Conservation (phyloP, 2,329 filamentous ascomycete species). For the Emmonsiellopsis sp. region DNA sequence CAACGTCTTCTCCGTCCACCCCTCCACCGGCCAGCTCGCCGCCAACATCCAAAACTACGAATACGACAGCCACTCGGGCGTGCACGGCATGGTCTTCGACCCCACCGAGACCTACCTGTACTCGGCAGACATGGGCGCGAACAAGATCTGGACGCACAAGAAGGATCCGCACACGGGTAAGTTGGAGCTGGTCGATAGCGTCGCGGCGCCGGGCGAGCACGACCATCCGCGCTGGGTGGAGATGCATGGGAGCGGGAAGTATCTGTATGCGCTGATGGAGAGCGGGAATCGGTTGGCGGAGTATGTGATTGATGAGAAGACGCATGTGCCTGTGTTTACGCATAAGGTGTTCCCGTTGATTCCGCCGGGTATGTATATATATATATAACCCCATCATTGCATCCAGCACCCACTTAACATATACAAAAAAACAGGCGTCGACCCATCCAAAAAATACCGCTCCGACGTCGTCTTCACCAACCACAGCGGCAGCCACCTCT, state of each 20-base stretch:
- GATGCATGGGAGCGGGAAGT: constrained; percentile 67
- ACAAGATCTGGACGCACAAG: constrained; percentile 68
- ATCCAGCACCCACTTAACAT: background rate
- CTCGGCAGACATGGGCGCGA: constrained; percentile 40
- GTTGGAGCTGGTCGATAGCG: constrained; percentile 60
- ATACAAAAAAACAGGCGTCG: constrained; percentile 17
- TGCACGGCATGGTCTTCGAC: constrained; percentile 43
- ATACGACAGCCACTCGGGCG: constrained; percentile 35
- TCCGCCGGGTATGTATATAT: constrained; percentile 38
- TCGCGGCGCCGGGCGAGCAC: constrained; percentile 59
- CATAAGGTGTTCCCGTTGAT: constrained; percentile 69
- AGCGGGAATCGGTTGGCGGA: constrained; percentile 76
- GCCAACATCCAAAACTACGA: constrained; percentile 38
- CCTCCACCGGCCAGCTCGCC: constrained; percentile 32
- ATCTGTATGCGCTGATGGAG: constrained; percentile 83
- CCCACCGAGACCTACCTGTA: constrained; percentile 37
- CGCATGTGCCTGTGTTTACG: constrained; percentile 70
- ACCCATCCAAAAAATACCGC: constrained; percentile 56
- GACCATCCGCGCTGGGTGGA: constrained; percentile 88
- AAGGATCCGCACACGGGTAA: constrained; percentile 54
- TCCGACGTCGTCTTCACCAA: constrained; percentile 74
- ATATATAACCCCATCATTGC: background rate
- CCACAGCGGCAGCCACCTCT: constrained; percentile 63
- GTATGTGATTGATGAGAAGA: constrained; percentile 67
- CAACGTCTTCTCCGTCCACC: constrained; percentile 51